A percentile compares a stretch with the other conserved stretches of the same genome.
These are phyloP conservation scores for Rhodotorula sphaerocarpa DNA, from an alignment of 768 basidiomycete genomes.

Conservation along the genomic window DNA sequence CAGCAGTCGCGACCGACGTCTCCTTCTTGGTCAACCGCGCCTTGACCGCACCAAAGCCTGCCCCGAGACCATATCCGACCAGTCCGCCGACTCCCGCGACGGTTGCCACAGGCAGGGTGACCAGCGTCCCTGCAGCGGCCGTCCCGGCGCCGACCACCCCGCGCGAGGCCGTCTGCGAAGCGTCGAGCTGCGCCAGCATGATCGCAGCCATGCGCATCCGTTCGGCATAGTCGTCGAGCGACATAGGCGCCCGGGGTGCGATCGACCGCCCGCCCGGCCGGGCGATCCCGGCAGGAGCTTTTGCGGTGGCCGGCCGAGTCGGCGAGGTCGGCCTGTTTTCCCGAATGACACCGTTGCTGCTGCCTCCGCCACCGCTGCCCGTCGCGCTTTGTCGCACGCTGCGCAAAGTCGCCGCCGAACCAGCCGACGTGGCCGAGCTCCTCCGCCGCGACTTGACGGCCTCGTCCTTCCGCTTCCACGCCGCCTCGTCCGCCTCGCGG, in stretches of 20 bases:
- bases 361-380: neutral
- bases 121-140: conserved; percentile 36
- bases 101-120: conserved; percentile 35
- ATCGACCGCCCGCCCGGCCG: conserved; percentile 21
- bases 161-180: conserved; percentile 45
- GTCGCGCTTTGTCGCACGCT: neutral
- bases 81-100: conserved; percentile 36
- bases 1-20: conserved; percentile 11
- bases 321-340: neutral
- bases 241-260: conserved; percentile 49
- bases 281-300: neutral
- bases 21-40: conserved; percentile 47
- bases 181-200: conserved; percentile 94
- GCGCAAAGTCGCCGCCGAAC: neutral
- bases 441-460: conserved; percentile 5
- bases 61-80: conserved; percentile 32
- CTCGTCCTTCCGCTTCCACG: conserved; percentile 32
- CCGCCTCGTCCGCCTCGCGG: conserved; percentile 36
- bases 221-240: conserved; percentile 94
- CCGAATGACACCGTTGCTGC: too few relatives aligned
- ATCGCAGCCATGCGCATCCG: conserved; percentile 97
- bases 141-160: conserved; percentile 37
- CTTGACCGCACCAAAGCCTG: conserved; percentile 43
- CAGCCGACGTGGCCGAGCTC: conserved; percentile 11
- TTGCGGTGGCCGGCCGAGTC: neutral